A percentile compares a stretch with the other conserved stretches of the same genome.
These are phyloP conservation scores for Candida insectorum DNA, from an alignment of 805 yeast genomes.

Conservation along the genomic window DNA sequence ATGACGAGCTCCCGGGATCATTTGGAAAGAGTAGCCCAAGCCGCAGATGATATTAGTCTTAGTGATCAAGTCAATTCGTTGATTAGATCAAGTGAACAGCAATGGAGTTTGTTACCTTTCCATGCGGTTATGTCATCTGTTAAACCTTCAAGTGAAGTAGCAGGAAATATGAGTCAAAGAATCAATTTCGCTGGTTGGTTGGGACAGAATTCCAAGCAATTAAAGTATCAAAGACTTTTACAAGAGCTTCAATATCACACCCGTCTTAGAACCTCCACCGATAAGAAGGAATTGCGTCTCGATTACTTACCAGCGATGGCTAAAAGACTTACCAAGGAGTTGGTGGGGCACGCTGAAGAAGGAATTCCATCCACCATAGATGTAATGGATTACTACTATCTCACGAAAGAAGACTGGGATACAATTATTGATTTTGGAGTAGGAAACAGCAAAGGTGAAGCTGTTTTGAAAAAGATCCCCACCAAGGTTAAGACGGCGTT, in stretches of 20 bases:
- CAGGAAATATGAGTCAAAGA: conserved; percentile 68
- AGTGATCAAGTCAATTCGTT: conserved; percentile 78
- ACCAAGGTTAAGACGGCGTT: conserved; percentile 80
- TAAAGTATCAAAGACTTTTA: conserved; percentile 72
- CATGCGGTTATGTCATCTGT: conserved; percentile 87
- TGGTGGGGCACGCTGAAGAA: conserved; percentile 51
- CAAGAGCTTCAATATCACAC: conserved; percentile 90
- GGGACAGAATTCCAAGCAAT: conserved; percentile 83
- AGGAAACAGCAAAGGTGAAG: conserved; percentile 46
- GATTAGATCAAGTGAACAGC: conserved; percentile 88
- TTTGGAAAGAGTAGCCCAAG: conserved; percentile 62
- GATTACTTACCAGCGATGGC: conserved; percentile 70
- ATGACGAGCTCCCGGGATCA: conserved; percentile 46
- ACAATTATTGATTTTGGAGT: conserved; percentile 77
- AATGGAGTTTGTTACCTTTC: conserved; percentile 89
- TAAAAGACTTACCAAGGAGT: conserved; percentile 54
- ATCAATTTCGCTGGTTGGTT: conserved; percentile 81
- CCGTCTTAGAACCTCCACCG: conserved; percentile 73
- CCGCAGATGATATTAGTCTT: conserved; percentile 84
- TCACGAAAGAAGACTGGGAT: conserved; percentile 93
- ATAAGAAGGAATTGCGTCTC: conserved; percentile 68
- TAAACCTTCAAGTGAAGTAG: conserved; percentile 68
- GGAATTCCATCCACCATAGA: conserved; percentile 66
- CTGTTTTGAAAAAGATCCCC: conserved; percentile 57
- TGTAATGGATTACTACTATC: conserved; percentile 79